Conservation (phyloP, 163 green algal genomes). For the Picocystis sp. region DNA sequence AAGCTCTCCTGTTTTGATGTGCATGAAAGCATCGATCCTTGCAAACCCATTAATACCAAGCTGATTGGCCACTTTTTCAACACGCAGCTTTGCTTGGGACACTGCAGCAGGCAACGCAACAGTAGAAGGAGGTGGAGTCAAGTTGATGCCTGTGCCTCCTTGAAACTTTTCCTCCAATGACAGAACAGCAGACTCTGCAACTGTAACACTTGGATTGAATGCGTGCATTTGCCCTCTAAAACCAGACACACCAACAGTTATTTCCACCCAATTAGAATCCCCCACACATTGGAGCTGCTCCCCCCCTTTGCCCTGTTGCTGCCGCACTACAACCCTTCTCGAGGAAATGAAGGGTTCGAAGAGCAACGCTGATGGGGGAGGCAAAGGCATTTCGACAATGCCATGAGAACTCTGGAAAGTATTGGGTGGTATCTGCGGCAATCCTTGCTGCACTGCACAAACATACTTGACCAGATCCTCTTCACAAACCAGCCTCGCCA, state of each 20-base stretch:
- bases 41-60: conserved; percentile 37
- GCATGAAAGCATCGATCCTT: conserved; percentile 41
- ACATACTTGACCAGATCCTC: conserved; percentile 19
- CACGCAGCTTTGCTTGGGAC: conserved; percentile 6
- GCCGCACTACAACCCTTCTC: conserved; percentile 9
- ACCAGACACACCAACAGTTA: conserved; percentile 29
- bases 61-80: conserved; percentile 22
- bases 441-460: conserved; percentile 1
- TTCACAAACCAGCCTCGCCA: conserved; percentile 14
- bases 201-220: conserved; percentile 27
- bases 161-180: conserved; percentile 37
- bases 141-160: conserved; percentile 26
- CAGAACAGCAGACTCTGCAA: conserved; percentile 24
- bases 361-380: conserved; percentile 13
- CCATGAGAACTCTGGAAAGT: conserved; percentile 10
- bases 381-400: conserved; percentile 20
- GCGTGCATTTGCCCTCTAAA: conserved; percentile 18
- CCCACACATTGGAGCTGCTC: conserved; percentile 16
- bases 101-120: conserved; percentile 15
- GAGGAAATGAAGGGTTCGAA: conserved; percentile 34
- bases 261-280: conserved; percentile 26
- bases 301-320: neutral
- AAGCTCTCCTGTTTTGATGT: conserved; percentile 43
- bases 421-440: conserved; percentile 11
- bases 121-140: conserved; percentile 24